A percentile compares a stretch with the other conserved stretches of the same genome.
phyloP scores from a whole-genome alignment of 306 rosid species.

The Vigna radiata region DNA sequence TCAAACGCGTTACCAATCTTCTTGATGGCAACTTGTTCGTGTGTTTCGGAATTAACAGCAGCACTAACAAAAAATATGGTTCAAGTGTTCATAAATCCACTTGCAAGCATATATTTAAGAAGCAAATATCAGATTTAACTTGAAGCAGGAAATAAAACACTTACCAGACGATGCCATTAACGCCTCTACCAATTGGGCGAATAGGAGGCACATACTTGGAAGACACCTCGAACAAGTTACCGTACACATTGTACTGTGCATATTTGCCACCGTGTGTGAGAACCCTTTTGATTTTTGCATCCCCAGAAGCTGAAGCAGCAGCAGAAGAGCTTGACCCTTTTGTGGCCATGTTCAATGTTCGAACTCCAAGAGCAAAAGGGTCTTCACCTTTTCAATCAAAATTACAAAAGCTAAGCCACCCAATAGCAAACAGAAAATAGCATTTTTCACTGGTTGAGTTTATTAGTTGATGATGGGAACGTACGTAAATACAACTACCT shows the following conservation, averaged over 20 bases:
- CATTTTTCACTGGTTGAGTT: conserved; percentile 26
- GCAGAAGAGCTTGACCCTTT: conserved; percentile 82
- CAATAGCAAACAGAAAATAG: conserved; percentile 5
- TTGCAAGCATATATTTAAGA: background rate
- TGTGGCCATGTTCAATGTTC: conserved; percentile 61
- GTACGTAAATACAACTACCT: background rate
- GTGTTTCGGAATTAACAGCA: conserved; percentile 89
- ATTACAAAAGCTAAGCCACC: background rate
- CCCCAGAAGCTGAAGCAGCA: conserved; percentile 61
- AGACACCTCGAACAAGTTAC: conserved; percentile 94
- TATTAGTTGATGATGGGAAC: conserved; percentile 24
- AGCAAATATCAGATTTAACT: background rate
- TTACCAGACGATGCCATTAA: conserved; percentile 94
- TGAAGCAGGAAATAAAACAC: conserved; percentile 38
- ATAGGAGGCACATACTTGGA: conserved; percentile 94
- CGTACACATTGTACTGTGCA: conserved; percentile 92
- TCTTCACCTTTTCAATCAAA: conserved; percentile 44
- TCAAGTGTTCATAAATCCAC: conserved; percentile 29
- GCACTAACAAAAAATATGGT: conserved; percentile 59
- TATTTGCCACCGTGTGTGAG: conserved; percentile 89
- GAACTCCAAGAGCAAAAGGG: conserved; percentile 33
- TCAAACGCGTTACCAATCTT: conserved; percentile 96
- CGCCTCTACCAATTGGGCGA: conserved; percentile 95
- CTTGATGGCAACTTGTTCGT: conserved; percentile 96
- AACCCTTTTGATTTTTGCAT: conserved; percentile 78